Evolutionary conservation across 768 basidiomycete genomes (phyloP).

Genomic region (Lepiota venenata): DNA sequence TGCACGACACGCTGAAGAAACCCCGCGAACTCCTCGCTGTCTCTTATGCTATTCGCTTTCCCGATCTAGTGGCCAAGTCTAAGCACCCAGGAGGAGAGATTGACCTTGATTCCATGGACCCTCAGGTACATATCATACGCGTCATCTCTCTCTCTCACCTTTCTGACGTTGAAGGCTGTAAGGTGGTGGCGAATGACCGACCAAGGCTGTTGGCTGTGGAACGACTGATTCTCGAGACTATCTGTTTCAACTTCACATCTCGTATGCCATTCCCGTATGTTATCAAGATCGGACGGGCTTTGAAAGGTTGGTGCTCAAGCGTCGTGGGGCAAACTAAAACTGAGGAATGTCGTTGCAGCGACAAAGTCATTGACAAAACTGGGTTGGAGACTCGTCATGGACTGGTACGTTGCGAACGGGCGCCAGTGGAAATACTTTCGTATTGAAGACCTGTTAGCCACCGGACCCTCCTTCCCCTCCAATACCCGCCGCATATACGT

Average conservation of each 20-base stretch:
- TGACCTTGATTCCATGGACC: constrained; percentile 75
- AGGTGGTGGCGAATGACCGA: constrained; percentile 87
- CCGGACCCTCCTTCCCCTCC: constrained; percentile 81
- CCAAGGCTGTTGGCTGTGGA: constrained; percentile 84
- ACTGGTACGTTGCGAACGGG: constrained; percentile 56
- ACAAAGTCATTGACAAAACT: constrained; percentile 78
- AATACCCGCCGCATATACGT: constrained; percentile 93
- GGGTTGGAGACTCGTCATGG: constrained; percentile 87
- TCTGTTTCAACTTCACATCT: constrained; percentile 95
- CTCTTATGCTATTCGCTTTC: constrained; percentile 82
- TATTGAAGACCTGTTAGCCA: constrained; percentile 44
- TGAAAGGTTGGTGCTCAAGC: constrained; percentile 48
- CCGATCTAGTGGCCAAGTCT: constrained; percentile 84
- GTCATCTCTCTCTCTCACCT: neutral
- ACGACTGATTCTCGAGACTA: constrained; percentile 86
- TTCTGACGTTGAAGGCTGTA: neutral
- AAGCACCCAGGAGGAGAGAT: constrained; percentile 80
- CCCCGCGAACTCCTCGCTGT: constrained; percentile 89
- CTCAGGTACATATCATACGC: constrained; percentile 39
- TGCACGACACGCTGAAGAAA: constrained; percentile 99
- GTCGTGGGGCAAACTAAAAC: neutral
- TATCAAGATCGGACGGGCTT: constrained; percentile 75
- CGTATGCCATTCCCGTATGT: constrained; percentile 86
- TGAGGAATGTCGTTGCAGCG: constrained; percentile 36
- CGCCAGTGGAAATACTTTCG: neutral